Percentiles rank a stretch among this genome's conserved stretches.
These are phyloP conservation scores for Eutrema salsugineum DNA, from an alignment of 441 rosid genomes.

Conservation along the genomic window DNA sequence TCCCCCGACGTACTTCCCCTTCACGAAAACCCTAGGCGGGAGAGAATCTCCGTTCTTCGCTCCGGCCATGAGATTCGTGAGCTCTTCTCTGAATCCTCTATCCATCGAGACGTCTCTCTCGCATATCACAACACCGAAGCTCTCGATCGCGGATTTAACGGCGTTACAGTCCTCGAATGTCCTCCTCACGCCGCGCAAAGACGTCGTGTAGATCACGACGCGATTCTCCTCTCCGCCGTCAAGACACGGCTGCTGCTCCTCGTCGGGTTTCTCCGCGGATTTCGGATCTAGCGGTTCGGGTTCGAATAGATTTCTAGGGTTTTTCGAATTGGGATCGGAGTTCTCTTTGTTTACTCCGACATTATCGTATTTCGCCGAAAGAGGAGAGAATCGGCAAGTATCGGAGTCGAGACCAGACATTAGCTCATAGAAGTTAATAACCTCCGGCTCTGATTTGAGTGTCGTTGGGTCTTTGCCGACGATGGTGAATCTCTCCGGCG, in stretches of 20 bases:
- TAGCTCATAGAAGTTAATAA: constrained; percentile 82
- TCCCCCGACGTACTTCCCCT: constrained; percentile 79
- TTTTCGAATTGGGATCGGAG: constrained; percentile 23
- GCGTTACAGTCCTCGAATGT: constrained; percentile 81
- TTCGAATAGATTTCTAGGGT: neutral
- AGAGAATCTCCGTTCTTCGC: constrained; percentile 10
- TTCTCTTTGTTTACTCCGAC: constrained; percentile 39
- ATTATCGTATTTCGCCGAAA: constrained; percentile 4
- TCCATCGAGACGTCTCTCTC: constrained; percentile 92
- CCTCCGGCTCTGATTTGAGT: constrained; percentile 35
- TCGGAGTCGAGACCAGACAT: constrained; percentile 78
- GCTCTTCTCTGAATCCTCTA: constrained; percentile 70
- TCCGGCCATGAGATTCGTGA: constrained; percentile 40
- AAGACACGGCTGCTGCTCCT: constrained; percentile 46
- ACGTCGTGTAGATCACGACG: constrained; percentile 68
- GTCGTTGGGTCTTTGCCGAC: constrained; percentile 42
- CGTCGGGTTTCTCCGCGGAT: constrained; percentile 36
- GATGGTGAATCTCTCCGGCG: constrained; percentile 55
- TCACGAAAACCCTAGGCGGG: constrained; percentile 75
- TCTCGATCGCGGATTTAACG: constrained; percentile 55
- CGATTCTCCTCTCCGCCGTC: constrained; percentile 59
- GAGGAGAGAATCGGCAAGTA: constrained; percentile 57
- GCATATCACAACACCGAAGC: constrained; percentile 48
- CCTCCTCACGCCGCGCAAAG: constrained; percentile 66
- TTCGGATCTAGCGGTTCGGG: constrained; percentile 17